Conservation (phyloP, 805 yeast species). For the Candida ipomoeae region DNA sequence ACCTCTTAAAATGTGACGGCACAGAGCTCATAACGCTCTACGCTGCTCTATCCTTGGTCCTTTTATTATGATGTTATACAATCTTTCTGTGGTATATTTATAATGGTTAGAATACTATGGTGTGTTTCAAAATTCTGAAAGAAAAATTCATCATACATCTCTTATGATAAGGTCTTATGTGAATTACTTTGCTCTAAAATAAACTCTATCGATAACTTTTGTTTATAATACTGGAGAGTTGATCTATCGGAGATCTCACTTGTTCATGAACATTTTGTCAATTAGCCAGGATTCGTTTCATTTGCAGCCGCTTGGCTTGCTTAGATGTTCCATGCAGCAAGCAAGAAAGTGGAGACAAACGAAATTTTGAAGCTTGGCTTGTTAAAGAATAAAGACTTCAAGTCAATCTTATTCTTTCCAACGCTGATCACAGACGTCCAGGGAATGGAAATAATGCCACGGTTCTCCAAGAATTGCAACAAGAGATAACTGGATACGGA, state of each 20-base stretch:
- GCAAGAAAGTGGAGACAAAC: slow-evolving; percentile 50
- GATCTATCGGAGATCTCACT: no score
- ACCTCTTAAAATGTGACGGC: no score
- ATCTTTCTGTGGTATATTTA: no score
- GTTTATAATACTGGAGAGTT: background rate
- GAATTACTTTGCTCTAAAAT: no score
- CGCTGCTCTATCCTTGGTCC: no score
- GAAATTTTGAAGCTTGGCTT: slow-evolving; percentile 60
- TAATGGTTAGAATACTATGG: no score
- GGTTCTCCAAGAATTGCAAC: slow-evolving; percentile 51
- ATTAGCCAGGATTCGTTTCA: background rate
- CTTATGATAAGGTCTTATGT: no score
- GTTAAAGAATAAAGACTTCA: slow-evolving; percentile 49
- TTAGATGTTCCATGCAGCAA: slow-evolving; percentile 53
- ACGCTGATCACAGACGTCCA: slow-evolving; percentile 34
- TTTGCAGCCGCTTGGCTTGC: background rate
- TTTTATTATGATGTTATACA: no score
- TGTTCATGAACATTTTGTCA: no score
- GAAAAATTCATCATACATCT: no score
- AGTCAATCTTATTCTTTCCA: slow-evolving; percentile 38
- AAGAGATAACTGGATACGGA: slow-evolving; percentile 40
- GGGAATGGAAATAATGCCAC: slow-evolving; percentile 49
- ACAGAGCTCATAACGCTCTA: no score
- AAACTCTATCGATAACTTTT: background rate
- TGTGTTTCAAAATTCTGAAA: no score